These are phyloP conservation scores for Suillus clintonianus DNA, from an alignment of 768 basidiomycete species.

Conservation along the genomic window DNA sequence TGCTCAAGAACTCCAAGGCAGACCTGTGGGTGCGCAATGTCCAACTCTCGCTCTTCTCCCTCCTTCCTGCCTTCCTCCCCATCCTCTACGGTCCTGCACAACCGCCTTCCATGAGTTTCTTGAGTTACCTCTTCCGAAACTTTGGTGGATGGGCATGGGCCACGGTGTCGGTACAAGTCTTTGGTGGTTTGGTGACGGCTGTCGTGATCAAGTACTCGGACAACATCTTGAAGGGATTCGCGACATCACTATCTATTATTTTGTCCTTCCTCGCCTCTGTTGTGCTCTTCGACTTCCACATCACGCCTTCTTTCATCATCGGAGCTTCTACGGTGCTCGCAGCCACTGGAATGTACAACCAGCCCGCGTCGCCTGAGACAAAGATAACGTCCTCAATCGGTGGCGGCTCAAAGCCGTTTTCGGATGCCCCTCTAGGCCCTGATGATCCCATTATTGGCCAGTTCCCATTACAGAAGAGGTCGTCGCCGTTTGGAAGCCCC, in stretches of 20 bases:
- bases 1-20: conserved; percentile 78
- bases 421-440: conserved; percentile 47
- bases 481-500: conserved; percentile 52
- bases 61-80: conserved; percentile 86
- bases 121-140: conserved; percentile 71
- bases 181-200: conserved; percentile 92
- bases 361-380: conserved; percentile 48
- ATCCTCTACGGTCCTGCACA: conserved; percentile 59
- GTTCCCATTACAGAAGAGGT: conserved; percentile 45
- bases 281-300: conserved; percentile 84
- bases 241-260: conserved; percentile 91
- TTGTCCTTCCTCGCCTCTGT: conserved; percentile 94
- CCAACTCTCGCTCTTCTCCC: conserved; percentile 85
- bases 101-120: conserved; percentile 46
- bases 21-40: conserved; percentile 92
- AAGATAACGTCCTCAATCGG: conserved; percentile 27
- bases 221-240: conserved; percentile 97
- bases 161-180: conserved; percentile 85
- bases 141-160: conserved; percentile 97
- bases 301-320: conserved; percentile 85
- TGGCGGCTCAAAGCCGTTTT: conserved; percentile 36
- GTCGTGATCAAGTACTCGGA: conserved; percentile 97
- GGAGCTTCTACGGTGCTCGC: conserved; percentile 84
- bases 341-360: conserved; percentile 96
- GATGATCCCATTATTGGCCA: conserved; percentile 64